Conservation (phyloP, 805 yeast genomes). For the Myxozyma geophila region DNA sequence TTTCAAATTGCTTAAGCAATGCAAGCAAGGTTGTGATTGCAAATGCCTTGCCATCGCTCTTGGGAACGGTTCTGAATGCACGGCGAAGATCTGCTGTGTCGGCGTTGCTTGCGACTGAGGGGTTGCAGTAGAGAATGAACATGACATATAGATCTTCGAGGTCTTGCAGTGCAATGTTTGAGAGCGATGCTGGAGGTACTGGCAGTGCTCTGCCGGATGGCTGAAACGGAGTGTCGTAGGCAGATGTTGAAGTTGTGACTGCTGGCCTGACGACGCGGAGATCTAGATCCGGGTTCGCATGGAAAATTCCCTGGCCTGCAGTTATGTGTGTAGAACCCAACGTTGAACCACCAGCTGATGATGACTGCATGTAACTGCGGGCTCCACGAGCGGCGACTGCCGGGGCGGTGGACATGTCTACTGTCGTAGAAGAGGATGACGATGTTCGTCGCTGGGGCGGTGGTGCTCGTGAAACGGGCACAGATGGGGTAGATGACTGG, state of each 20-base stretch:
- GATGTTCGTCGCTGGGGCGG: background rate
- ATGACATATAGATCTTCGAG: constrained; percentile 29
- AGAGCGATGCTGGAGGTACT: constrained; percentile 7
- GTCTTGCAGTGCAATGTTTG: background rate
- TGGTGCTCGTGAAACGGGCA: background rate
- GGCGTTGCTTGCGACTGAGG: constrained; percentile 9
- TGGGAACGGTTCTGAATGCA: constrained; percentile 34
- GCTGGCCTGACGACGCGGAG: constrained; percentile 16
- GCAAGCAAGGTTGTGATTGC: constrained; percentile 21
- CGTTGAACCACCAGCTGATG: constrained; percentile 2
- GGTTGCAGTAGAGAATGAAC: constrained; percentile 34
- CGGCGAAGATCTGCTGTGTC: constrained; percentile 30
- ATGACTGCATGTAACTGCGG: constrained; percentile 7
- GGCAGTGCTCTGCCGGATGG: constrained; percentile 28
- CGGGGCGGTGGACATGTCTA: constrained; percentile 27
- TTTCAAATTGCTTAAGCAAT: constrained; percentile 28
- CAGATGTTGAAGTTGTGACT: background rate
- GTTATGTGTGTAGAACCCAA: background rate
- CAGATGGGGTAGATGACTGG: background rate
- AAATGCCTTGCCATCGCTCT: constrained; percentile 34
- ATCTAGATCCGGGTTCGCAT: constrained; percentile 32
- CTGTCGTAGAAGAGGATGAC: constrained; percentile 3
- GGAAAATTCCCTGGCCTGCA: constrained; percentile 25
- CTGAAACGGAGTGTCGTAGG: constrained; percentile 3
- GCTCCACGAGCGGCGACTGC: constrained; percentile 33